Percentiles rank a stretch among this genome's conserved stretches.
Evolutionary conservation across 2,329 filamentous ascomycete species (phyloP).

Genomic region (Aspergillus ustus): DNA sequence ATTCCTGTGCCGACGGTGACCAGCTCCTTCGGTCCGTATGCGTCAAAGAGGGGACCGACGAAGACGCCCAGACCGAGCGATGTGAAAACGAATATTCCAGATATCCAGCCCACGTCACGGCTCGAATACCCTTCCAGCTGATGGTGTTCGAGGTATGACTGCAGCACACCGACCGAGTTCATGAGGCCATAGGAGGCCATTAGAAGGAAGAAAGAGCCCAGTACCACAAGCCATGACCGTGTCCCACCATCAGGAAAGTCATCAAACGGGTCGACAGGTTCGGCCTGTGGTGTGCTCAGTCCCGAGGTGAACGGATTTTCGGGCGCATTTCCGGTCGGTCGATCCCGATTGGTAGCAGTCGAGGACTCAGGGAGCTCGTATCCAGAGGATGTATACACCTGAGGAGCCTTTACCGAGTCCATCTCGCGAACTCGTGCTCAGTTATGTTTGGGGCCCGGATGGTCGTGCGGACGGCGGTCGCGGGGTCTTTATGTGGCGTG

Average conservation of each 20-base stretch:
- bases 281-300: background rate
- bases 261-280: background rate
- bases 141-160: slow-evolving; percentile 52
- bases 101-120: slow-evolving; percentile 57
- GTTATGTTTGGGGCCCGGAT: background rate
- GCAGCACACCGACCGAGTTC: slow-evolving; percentile 55
- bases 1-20: slow-evolving; percentile 44
- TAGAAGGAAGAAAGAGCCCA: slow-evolving; percentile 44
- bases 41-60: slow-evolving; percentile 57
- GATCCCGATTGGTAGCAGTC: slow-evolving; percentile 2
- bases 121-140: slow-evolving; percentile 51
- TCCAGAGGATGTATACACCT: background rate
- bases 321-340: background rate
- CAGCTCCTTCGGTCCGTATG: slow-evolving; percentile 52
- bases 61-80: slow-evolving; percentile 52
- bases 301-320: background rate
- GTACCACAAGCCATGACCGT: slow-evolving; percentile 42
- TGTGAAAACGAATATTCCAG: slow-evolving; percentile 53
- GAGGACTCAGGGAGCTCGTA: background rate
- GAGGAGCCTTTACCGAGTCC: background rate
- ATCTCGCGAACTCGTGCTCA: background rate
- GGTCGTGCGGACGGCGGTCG: background rate
- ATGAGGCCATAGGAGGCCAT: slow-evolving; percentile 53
- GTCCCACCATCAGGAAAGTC: slow-evolving; percentile 41
- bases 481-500: background rate